Base-by-base conservation (phyloP, 2,329 filamentous ascomycete genomes). In the Arthrinium puccinioides region DNA sequence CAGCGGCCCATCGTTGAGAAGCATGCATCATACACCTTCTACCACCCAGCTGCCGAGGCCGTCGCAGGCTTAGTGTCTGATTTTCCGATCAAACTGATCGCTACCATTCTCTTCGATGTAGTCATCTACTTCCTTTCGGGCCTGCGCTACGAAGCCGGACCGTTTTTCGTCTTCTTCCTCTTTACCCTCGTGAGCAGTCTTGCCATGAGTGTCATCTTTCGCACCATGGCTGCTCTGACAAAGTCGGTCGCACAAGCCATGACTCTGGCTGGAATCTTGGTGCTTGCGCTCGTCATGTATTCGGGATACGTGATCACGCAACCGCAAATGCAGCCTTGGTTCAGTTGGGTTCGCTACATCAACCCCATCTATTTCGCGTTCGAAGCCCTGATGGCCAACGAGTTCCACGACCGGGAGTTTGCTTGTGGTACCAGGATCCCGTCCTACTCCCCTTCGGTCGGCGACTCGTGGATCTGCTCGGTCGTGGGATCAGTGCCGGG, bases 101-200 rank as follows among this genome's bases (percentile, higher is more conserved):
- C 64, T 1, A 63, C 69, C 0, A 52, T 63, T 1, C 47, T 60
- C 5, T 80, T 78, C 60, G 75, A 79, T 45, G 40, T 77, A 4
- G 62, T 74, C 11, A 53, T 79, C 3, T 81, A 81, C 54, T 81
- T 79, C 47, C 52, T 80, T 49, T 54, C 69, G 1, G 66, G 64
- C 1, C 58, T 78, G 3, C 57, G 66, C 2, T 70, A 82, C 20
- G 72, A 76, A 35, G 66, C 84, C 0, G 76, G 71, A 1, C 64
- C 76, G 1, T 92, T 89, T 66, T 92, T 92, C 61, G 69, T 87
- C 44, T 92, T 82, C 63, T 72, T 84, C 44, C 62, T 92, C 14
- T 70, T 88, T 46, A 79, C 75, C 0, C 85, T 84, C 54, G 60
- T 78, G 13, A 69, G 74, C 1, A 86, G 78, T 0, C 68, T 90